A percentile compares a stretch with the other conserved stretches of the same genome.
Conservation (phyloP, 2,329 filamentous ascomycete genomes). For the Ophiostoma fasciatum region DNA sequence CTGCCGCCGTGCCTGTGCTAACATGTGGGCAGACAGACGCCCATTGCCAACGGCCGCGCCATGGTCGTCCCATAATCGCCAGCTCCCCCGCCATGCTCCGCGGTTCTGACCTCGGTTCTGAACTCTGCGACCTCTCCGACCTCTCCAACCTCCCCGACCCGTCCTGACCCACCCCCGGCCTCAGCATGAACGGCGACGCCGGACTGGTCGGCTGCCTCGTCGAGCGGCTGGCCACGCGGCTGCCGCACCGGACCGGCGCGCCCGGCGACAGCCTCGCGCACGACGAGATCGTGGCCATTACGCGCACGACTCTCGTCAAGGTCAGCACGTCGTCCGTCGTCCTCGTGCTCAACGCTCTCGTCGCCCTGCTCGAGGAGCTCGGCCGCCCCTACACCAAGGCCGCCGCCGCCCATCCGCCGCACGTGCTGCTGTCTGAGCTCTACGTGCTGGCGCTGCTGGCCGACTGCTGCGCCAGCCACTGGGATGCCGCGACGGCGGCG, state of each 20-base stretch:
- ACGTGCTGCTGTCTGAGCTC: slow-evolving; percentile 48
- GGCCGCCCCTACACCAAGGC: slow-evolving; percentile 33
- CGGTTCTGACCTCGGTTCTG: no score
- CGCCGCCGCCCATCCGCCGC: slow-evolving; percentile 37
- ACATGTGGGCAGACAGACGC: no score
- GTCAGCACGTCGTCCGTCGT: slow-evolving; percentile 40
- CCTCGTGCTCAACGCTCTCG: slow-evolving; percentile 40
- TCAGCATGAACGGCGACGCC: slow-evolving; percentile 48
- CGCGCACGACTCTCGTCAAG: slow-evolving; percentile 45
- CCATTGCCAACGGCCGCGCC: no score
- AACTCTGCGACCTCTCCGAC: no score
- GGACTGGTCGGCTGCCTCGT: slow-evolving; percentile 46
- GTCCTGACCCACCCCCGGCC: no score
- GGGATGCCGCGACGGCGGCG: slow-evolving; percentile 24
- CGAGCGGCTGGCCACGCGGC: slow-evolving; percentile 46
- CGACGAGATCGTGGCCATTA: slow-evolving; percentile 47
- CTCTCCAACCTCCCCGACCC: no score
- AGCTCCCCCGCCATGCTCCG: slow-evolving; percentile 1
- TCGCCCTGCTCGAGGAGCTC: slow-evolving; percentile 44
- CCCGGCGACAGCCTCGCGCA: slow-evolving; percentile 39
- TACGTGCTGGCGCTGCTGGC: slow-evolving; percentile 49
- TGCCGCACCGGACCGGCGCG: slow-evolving; percentile 48
- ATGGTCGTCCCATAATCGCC: slow-evolving; percentile 2
- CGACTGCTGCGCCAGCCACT: slow-evolving; percentile 50
- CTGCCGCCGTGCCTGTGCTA: no score